Evolutionary conservation across 768 basidiomycete species (phyloP), one percentile per base, ranked within the genome.

Genomic region (Nidularia pulvinata): DNA sequence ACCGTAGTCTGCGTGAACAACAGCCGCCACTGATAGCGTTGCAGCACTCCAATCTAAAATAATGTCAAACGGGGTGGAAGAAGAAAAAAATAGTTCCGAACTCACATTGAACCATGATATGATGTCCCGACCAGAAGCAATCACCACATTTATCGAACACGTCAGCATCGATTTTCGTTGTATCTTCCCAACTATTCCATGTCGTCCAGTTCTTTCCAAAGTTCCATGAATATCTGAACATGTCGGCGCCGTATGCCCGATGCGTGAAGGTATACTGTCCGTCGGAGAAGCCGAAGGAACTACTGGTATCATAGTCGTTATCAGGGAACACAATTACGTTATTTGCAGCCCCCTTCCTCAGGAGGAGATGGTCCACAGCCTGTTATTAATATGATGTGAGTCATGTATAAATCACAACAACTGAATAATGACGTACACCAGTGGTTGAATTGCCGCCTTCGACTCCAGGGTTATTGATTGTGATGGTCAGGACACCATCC

Each of bases 271-370:
- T 81, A 67, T 89, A 95, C 56, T 86, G 73, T 51, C 83, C 86
- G 54, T 82, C 72, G 7, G 82, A 76, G 50, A 78, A 73, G 14
- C 76, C 74, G 64, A 91, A 83, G 0, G 85, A 77, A 49, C 64
- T 71, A 48, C 67, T 69, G 16, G 68, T 75, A 66, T 89, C 86
- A 65, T 93, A 95, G 64, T 95, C 93, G 39, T 84, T 80, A 19
- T 81, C 76, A 0, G 92, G 91, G 79, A 89, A 95, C n/a, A 97
- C 85, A 76, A 97, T 86, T 16, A 88, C 80, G 62, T 97, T 96
- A 61, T 81, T 68, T 2, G 80, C 55, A 11, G 77, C 61, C 39
- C 95, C 95, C 68, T 95, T 95, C 60, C 95, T 84, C 53, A 96
- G 58, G 35, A 96, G 67, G 33, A 96, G 73, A 62, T 87, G 89